These are phyloP conservation scores for Pontederia paniculata DNA, from an alignment of 176 grass and related monocot species.

Conservation along the genomic window DNA sequence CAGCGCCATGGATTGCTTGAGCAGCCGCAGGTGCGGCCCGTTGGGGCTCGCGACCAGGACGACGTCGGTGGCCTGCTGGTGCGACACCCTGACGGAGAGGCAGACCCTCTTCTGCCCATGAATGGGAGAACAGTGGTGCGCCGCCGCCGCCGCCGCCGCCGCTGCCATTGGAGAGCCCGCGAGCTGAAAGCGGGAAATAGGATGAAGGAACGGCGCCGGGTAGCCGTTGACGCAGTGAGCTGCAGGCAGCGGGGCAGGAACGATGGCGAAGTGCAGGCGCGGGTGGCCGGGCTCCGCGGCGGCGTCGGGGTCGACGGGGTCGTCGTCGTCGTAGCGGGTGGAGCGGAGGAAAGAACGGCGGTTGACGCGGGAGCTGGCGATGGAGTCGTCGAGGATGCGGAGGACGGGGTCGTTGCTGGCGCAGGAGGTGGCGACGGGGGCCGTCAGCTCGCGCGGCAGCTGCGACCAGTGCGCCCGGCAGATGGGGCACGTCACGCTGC, in stretches of 20 bases:
- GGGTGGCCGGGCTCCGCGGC: constrained; percentile 30
- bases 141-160: constrained; percentile 31
- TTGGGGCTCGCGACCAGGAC: constrained; percentile 78
- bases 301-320: constrained; percentile 54
- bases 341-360: constrained; percentile 55
- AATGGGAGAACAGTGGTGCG: constrained; percentile 26
- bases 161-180: not conserved
- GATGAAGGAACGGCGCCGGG: not conserved
- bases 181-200: not conserved
- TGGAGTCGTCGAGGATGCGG: constrained; percentile 87
- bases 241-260: constrained; percentile 27
- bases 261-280: constrained; percentile 50
- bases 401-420: constrained; percentile 57
- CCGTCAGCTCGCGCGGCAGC: constrained; percentile 45
- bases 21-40: constrained; percentile 72
- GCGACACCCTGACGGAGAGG: constrained; percentile 56
- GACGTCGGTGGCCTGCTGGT: constrained; percentile 59
- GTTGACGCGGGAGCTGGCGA: constrained; percentile 81
- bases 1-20: constrained; percentile 82
- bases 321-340: constrained; percentile 79
- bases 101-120: constrained; percentile 37
- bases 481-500: constrained; percentile 79
- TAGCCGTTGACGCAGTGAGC: constrained; percentile 19
- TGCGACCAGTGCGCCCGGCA: constrained; percentile 86
- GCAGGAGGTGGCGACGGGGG: constrained; percentile 40